Conservation (phyloP, 768 basidiomycete species). For the Boletus rex-veris region DNA sequence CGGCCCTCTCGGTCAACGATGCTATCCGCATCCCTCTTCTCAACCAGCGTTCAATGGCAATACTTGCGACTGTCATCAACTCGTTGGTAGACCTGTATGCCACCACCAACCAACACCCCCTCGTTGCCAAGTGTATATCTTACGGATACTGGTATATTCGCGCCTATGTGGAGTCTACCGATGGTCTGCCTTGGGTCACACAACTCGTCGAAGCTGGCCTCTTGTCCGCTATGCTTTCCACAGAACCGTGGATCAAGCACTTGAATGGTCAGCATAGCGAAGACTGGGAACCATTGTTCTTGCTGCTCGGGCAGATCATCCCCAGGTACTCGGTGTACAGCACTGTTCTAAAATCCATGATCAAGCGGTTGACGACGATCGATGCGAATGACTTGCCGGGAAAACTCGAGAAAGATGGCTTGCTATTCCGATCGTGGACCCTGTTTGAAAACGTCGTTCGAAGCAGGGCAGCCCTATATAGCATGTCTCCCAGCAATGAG, state of each 20-base stretch:
- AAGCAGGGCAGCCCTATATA: conserved; percentile 12
- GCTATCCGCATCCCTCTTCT: conserved; percentile 23
- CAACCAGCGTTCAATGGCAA: conserved; percentile 18
- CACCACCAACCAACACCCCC: neutral
- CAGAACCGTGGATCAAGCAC: conserved; percentile 26
- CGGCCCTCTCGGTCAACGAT: conserved; percentile 23
- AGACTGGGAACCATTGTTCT: conserved; percentile 29
- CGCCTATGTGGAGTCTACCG: conserved; percentile 22
- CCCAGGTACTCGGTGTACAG: conserved; percentile 28
- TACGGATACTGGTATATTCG: conserved; percentile 32
- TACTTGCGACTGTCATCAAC: conserved; percentile 16
- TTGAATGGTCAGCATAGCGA: conserved; percentile 18
- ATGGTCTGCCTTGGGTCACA: conserved; percentile 25
- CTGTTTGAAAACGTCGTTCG: conserved; percentile 19
- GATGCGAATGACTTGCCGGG: conserved; percentile 8
- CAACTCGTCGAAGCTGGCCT: conserved; percentile 26
- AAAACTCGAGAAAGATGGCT: conserved; percentile 16
- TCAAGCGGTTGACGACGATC: conserved; percentile 13
- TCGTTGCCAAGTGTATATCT: conserved; percentile 27
- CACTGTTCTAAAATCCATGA: conserved; percentile 16
- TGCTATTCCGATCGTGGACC: conserved; percentile 19
- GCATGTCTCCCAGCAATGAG: conserved; percentile 2
- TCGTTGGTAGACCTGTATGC: conserved; percentile 11
- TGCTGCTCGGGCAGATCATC: conserved; percentile 22
- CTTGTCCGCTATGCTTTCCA: conserved; percentile 23